These are phyloP conservation scores for Microascus cirrosus DNA, from an alignment of 2,329 filamentous ascomycete species.

Conservation along the genomic window DNA sequence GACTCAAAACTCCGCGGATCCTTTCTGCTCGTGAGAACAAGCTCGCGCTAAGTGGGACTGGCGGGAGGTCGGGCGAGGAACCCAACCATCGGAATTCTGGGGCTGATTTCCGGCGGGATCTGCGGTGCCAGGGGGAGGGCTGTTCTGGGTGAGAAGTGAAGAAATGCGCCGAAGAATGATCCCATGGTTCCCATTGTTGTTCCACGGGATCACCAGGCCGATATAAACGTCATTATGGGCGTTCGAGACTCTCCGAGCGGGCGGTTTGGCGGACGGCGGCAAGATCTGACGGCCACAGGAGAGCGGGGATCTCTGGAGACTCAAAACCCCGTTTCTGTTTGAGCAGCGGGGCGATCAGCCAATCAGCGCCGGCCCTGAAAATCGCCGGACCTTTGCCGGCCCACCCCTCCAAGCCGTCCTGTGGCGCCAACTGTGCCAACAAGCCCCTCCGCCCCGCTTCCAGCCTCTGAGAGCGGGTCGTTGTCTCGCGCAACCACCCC, in stretches of 20 bases:
- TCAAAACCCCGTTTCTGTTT: not conserved
- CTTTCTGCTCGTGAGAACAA: not conserved
- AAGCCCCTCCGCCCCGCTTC: not conserved
- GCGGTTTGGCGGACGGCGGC: not conserved
- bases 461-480: not conserved
- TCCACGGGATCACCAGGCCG: not conserved
- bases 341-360: not conserved
- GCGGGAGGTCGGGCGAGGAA: not conserved
- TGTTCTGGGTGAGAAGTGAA: not conserved
- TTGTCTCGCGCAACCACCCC: constrained; percentile 2
- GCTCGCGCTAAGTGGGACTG: not conserved
- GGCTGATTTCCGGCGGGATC: not conserved
- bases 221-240: not conserved
- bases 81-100: not conserved
- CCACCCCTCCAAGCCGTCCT: not conserved
- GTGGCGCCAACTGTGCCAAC: constrained; percentile 3
- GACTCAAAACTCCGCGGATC: not conserved
- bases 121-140: not conserved
- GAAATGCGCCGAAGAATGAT: not conserved
- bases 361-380: not conserved
- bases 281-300: not conserved
- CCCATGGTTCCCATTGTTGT: not conserved
- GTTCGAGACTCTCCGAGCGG: not conserved
- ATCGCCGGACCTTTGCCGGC: not conserved
- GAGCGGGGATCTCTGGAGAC: not conserved